Percentiles rank a stretch among this genome's conserved stretches.
These are phyloP conservation scores for Ophiostoma sp. DNA, from an alignment of 2,329 filamentous ascomycete species.

Conservation along the genomic window DNA sequence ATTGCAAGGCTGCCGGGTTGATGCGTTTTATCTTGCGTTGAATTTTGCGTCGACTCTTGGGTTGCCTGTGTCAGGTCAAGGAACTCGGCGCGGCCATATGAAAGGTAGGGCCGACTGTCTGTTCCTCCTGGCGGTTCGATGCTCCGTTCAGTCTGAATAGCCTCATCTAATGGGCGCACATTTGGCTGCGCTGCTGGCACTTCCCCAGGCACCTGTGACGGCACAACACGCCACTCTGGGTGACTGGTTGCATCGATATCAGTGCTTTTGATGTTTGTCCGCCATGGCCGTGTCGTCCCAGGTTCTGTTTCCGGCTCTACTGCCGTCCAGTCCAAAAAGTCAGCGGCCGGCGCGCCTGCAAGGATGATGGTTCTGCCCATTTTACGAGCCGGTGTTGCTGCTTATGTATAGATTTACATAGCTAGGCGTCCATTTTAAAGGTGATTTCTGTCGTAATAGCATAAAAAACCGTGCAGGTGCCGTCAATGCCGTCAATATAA, in stretches of 20 bases:
- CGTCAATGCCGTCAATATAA: too few relatives aligned
- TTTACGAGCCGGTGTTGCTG: not conserved
- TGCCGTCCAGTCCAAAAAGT: constrained; percentile 53
- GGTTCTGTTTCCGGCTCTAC: not conserved
- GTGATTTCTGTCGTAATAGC: too few relatives aligned
- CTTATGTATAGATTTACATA: not conserved
- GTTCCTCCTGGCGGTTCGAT: not conserved
- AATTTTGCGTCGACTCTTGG: not conserved
- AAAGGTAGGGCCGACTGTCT: not conserved
- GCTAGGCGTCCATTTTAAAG: too few relatives aligned
- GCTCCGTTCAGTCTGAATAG: not conserved
- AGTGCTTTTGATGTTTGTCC: constrained; percentile 47
- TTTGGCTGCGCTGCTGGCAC: not conserved
- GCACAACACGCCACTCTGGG: constrained; percentile 11
- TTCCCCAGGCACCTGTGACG: not conserved
- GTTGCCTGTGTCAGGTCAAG: not conserved
- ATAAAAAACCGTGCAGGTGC: too few relatives aligned
- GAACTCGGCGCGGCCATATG: not conserved
- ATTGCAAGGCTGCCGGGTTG: not conserved
- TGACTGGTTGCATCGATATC: constrained; percentile 40
- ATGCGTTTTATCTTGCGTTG: not conserved
- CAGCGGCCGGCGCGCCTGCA: constrained; percentile 59
- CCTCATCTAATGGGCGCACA: not conserved
- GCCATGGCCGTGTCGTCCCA: constrained; percentile 46
- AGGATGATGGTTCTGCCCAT: constrained; percentile 39